Evolutionary conservation across 108 stramenopile genomes (phyloP), one percentile per base, ranked within the genome.

Genomic region (Schizochytrium sp.): DNA sequence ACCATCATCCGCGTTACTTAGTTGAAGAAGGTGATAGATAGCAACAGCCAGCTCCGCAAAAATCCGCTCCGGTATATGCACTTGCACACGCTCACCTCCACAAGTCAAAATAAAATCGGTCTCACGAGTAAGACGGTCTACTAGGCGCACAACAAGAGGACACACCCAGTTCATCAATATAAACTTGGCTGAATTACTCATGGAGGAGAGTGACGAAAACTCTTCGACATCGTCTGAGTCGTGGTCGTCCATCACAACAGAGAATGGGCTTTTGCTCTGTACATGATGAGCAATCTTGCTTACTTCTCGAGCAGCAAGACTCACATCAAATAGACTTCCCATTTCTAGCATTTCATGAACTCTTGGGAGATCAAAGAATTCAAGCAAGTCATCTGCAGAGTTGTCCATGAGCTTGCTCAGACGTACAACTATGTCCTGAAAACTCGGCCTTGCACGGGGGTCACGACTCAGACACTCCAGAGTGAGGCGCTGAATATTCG

Each of bases 261-360:
- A 5, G 13, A 55, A 83, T 0, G 28, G 47, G 15, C 76, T 55
- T 0, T 50, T 47, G 12, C 0, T 69, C 8, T 40, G 76, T 55
- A 83, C 53, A 42, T 28, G 76, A 83, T 83, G 76, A 47, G 50
- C 76, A 83, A 83, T 49, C 47, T 55, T 83, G 0, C 50, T 55
- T 53, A 83, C 8, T 42, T 83, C 76, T 13, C 47, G 76, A 1
- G 76, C 76, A 10, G 76, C 76, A 10, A 83, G 47, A 28, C 76
- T 83, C 15, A 55, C 28, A 28, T 83, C 76, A 2, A 55, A 55
- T 10, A 83, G 76, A 17, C 50, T 83, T 7, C 76, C 76, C 0
- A 83, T 1, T 40, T 83, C 76, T n/a, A 89, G 83, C 83, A 41
- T 46, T 61, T 89, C 89, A 28, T 49, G 89, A 50, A 89, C 5